phyloP scores from a whole-genome alignment of 805 yeast species.

The Kurtzmaniella cleridarum region DNA sequence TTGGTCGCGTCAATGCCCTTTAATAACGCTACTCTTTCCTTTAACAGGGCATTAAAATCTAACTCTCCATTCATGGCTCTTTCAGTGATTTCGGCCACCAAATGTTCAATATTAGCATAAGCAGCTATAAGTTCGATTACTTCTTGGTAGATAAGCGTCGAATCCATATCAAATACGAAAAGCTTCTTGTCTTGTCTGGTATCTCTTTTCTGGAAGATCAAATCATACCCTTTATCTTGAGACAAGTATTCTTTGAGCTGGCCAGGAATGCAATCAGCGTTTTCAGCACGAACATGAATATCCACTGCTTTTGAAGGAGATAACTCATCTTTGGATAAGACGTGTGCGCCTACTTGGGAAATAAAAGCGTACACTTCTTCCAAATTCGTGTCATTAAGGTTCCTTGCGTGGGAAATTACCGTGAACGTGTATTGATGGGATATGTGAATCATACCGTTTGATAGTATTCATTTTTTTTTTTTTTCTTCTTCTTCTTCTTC shows the following conservation, averaged over 20 bases:
- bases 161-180: conserved; percentile 95
- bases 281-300: conserved; percentile 9
- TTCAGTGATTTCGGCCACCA: conserved; percentile 85
- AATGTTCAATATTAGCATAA: conserved; percentile 81
- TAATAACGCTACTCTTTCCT: conserved; percentile 69
- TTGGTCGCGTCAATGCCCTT: conserved; percentile 70
- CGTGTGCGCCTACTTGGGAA: conserved; percentile 3
- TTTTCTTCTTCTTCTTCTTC: no score
- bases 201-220: conserved; percentile 23
- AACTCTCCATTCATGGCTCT: conserved; percentile 96
- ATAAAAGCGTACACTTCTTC: conserved; percentile 18
- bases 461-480: no score
- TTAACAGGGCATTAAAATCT: conserved; percentile 79
- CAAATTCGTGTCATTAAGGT: conserved; percentile 11
- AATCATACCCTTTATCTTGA: conserved; percentile 17
- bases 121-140: conserved; percentile 95
- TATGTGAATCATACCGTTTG: conserved; percentile 1
- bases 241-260: conserved; percentile 4
- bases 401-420: conserved; percentile 15
- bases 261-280: conserved; percentile 9
- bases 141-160: conserved; percentile 92
- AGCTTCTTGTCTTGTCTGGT: conserved; percentile 42
- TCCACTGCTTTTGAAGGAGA: conserved; percentile 9
- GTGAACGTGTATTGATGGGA: conserved; percentile 11
- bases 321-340: neutral